Conservation (phyloP, 257 asterid genomes). For the Petrea volubilis region DNA sequence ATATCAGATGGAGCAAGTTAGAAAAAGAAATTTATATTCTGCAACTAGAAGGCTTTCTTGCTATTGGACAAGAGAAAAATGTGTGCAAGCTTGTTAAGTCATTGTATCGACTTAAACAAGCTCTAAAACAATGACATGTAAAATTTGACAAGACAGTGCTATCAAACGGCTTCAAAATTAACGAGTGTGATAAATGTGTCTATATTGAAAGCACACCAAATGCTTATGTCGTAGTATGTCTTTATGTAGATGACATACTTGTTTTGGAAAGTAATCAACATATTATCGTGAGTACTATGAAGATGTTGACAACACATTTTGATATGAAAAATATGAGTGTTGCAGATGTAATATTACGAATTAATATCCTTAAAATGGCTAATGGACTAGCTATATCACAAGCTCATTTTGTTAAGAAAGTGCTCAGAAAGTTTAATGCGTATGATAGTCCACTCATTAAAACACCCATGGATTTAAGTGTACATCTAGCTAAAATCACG, state of each 20-base stretch:
- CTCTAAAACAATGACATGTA: too few relatives aligned
- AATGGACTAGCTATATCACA: background rate
- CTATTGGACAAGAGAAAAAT: background rate
- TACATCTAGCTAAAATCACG: background rate
- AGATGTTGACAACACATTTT: background rate
- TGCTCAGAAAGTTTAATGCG: too few relatives aligned
- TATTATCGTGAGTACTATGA: background rate
- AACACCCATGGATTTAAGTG: too few relatives aligned
- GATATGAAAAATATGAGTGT: background rate
- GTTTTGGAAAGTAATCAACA: background rate
- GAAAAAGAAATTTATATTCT: background rate
- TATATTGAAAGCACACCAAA: too few relatives aligned
- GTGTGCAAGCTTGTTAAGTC: background rate
- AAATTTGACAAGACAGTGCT: too few relatives aligned
- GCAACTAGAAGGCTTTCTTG: background rate
- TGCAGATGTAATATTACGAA: background rate
- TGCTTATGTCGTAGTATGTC: too few relatives aligned
- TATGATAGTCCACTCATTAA: too few relatives aligned
- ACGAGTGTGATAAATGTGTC: too few relatives aligned
- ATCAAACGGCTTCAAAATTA: too few relatives aligned
- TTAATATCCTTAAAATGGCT: background rate
- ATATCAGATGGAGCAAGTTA: background rate
- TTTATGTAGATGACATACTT: too few relatives aligned
- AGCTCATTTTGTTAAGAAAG: background rate
- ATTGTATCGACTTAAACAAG: background rate